Evolutionary conservation across 495 filamentous ascomycete genomes (phyloP), one percentile per base, ranked within the genome.

Genomic region (Cenococcum geophilum): DNA sequence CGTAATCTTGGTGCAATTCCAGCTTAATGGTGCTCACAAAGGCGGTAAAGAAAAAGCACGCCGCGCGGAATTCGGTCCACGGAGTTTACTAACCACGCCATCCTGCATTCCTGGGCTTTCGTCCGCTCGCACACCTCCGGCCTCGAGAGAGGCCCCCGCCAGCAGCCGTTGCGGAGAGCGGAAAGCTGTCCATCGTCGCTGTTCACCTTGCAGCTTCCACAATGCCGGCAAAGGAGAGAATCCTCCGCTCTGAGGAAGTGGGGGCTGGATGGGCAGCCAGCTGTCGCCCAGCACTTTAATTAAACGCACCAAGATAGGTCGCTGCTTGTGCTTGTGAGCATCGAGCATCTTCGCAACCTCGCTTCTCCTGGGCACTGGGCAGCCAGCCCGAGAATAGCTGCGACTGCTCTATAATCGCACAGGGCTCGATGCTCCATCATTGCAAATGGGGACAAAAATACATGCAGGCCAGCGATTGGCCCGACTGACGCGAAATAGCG

Each of bases 251-350:
- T 6, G 2, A 6, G 27, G 4, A 45, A 18, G 4, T 45, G 40
- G 40, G 40, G 40, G 40, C 40, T 45, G 40, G 40, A 45, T 16
- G 43, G 22, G 42, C 34, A 22, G 8, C 36, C 16, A 34, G 32
- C 42, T 35, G 21, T 35, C 55, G 14, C 42, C 18, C 3, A 22
- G 27, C 18, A 45, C 23, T 42, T 59, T 49, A 59, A 59, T 59
- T 22, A 51, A 37, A 20, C 20, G 57, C 43, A 49, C 57, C 36
- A 60, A 60, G 58, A 60, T 60, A 60, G 14, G 21, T 52, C 4
- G 49, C 22, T 27, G 49, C 5, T 23, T 52, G 22, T 52, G 14
- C 49, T 52, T 4, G 49, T 27, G 1, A 4, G n/a, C 32, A 35
- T 18, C 34, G 20, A 10, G 10, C 27, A 34, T 20, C 21, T 36